These are phyloP conservation scores for Annulohypoxylon bovei DNA, from an alignment of 495 filamentous ascomycete genomes.

Conservation along the genomic window DNA sequence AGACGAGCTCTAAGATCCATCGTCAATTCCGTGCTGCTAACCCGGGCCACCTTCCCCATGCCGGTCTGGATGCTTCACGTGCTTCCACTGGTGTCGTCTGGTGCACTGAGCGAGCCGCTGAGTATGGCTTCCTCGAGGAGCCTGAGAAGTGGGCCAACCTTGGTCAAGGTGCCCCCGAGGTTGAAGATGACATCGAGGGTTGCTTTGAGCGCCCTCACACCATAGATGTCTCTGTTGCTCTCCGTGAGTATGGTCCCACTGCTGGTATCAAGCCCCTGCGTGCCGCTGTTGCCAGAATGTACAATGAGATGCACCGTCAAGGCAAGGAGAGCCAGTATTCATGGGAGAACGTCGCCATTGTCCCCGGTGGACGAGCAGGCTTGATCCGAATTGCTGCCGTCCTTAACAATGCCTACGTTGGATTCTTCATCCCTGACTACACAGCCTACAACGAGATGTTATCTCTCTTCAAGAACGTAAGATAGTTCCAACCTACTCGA, in stretches of 20 bases:
- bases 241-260: conserved; percentile 92
- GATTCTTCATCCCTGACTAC: conserved; percentile 83
- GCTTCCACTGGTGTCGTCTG: conserved; percentile 86
- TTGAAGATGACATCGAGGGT: conserved; percentile 90
- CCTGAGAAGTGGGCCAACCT: conserved; percentile 90
- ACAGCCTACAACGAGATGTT: conserved; percentile 97
- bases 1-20: conserved; percentile 82
- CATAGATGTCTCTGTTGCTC: conserved; percentile 78
- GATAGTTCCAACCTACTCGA: conserved; percentile 30
- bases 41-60: conserved; percentile 88
- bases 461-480: conserved; percentile 84
- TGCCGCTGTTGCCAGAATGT: conserved; percentile 88
- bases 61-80: conserved; percentile 85
- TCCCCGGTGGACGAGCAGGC: conserved; percentile 91
- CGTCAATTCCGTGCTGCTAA: conserved; percentile 85
- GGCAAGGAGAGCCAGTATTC: conserved; percentile 91
- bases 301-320: conserved; percentile 91
- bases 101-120: conserved; percentile 83
- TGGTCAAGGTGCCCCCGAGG: conserved; percentile 94
- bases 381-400: conserved; percentile 95
- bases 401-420: conserved; percentile 88
- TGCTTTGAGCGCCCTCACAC: conserved; percentile 87
- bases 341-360: conserved; percentile 99
- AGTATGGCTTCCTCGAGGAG: conserved; percentile 83
- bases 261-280: conserved; percentile 92